These are phyloP conservation scores for Malus hybrid DNA, from an alignment of 331 rosid genomes.

Conservation along the genomic window DNA sequence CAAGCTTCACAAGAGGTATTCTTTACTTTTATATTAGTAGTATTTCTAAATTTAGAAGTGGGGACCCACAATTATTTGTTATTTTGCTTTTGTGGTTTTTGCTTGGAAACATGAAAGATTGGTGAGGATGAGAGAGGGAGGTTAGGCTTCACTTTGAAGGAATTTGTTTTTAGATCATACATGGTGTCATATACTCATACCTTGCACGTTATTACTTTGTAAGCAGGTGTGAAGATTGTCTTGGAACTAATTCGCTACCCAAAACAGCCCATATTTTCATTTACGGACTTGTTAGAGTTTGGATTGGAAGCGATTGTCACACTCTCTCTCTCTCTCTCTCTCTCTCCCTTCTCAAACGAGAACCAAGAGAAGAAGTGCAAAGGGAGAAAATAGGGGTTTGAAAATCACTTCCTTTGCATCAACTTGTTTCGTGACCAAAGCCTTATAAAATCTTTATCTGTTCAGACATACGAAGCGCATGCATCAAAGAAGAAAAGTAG, in stretches of 20 bases:
- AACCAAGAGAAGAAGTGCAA: no score
- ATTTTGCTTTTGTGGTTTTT: not conserved
- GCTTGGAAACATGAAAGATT: not conserved
- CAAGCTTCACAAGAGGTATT: not conserved
- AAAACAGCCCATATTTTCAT: not conserved
- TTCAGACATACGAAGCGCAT: not conserved
- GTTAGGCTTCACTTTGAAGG: not conserved
- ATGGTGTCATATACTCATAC: not conserved
- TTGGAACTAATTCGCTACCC: not conserved
- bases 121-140: not conserved
- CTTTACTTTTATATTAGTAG: not conserved
- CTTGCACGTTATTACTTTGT: constrained; percentile 13
- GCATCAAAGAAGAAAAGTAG: no score
- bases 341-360: no score
- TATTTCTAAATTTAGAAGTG: not conserved
- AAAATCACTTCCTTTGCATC: no score
- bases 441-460: no score
- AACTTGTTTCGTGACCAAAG: no score
- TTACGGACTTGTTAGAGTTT: not conserved
- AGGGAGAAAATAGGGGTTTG: no score
- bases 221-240: not conserved
- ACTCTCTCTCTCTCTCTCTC: no score
- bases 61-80: not conserved
- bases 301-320: no score
- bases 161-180: not conserved